Percentiles rank a stretch among this genome's conserved stretches.
These are phyloP conservation scores for Kazachstania taianensis DNA, from an alignment of 805 yeast genomes.

Conservation along the genomic window DNA sequence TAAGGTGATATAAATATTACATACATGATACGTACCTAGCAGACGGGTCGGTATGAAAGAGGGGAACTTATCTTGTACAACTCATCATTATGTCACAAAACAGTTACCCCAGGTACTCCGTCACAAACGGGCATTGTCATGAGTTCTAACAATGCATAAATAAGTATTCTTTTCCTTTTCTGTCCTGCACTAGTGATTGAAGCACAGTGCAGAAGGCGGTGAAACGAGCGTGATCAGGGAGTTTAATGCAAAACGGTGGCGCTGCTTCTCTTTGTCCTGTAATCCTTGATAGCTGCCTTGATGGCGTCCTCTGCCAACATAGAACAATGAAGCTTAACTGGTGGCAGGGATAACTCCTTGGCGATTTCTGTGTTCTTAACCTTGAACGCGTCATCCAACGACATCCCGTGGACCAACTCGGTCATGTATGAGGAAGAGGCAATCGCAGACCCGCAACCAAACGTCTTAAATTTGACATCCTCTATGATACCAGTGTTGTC, in stretches of 20 bases:
- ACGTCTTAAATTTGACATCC: constrained; percentile 95
- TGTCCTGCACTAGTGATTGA: background rate
- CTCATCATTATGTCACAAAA: no score
- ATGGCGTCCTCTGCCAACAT: constrained; percentile 99
- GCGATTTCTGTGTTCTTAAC: constrained; percentile 94
- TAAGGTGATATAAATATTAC: no score
- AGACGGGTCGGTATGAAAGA: no score
- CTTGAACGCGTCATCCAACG: constrained; percentile 84
- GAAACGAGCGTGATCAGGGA: background rate
- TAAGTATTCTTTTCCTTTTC: background rate
- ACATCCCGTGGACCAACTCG: constrained; percentile 88
- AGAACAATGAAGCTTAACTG: constrained; percentile 94
- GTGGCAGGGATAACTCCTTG: constrained; percentile 87
- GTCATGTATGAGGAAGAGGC: constrained; percentile 94
- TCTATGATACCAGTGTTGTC: constrained; percentile 84
- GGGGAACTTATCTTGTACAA: no score
- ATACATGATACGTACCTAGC: no score
- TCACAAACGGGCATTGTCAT: no score
- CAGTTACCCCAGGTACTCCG: no score
- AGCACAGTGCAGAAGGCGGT: background rate
- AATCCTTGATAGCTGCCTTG: constrained; percentile 93
- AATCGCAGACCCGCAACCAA: constrained; percentile 98
- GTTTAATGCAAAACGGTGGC: constrained; percentile 13
- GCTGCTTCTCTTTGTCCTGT: constrained; percentile 62
- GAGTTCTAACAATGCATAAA: no score